Percentiles rank a stretch among this genome's conserved stretches.
Evolutionary conservation across 2,329 filamentous ascomycete species (phyloP).

Genomic region (Trichoderma arundinaceum): DNA sequence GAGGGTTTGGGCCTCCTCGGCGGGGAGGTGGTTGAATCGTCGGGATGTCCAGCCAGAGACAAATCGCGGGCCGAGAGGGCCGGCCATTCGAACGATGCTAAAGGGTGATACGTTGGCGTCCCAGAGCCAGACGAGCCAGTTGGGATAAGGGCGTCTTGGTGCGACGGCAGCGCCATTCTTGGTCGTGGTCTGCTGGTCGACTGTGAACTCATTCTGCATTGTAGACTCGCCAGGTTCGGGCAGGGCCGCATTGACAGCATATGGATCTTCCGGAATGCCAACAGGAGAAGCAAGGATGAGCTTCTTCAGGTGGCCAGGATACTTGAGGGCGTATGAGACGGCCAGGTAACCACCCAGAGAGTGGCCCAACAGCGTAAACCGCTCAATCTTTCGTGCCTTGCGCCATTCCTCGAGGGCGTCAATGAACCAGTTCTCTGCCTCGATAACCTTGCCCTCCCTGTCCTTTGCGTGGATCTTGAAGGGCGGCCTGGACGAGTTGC

Average conservation of each 20-base stretch:
- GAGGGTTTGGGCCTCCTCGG: constrained; percentile 78
- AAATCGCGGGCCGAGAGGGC: constrained; percentile 86
- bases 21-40: constrained; percentile 86
- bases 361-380: constrained; percentile 92
- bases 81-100: constrained; percentile 83
- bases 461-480: constrained; percentile 88
- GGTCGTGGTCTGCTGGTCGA: constrained; percentile 67
- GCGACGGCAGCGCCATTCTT: constrained; percentile 51
- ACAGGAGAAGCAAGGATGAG: constrained; percentile 94
- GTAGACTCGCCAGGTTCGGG: constrained; percentile 77
- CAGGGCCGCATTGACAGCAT: constrained; percentile 80
- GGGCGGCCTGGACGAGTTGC: constrained; percentile 79
- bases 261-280: constrained; percentile 92
- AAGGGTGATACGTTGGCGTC: constrained; percentile 97
- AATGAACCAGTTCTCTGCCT: constrained; percentile 95
- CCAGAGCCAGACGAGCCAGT: constrained; percentile 94
- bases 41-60: constrained; percentile 95
- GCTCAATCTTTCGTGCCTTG: constrained; percentile 83
- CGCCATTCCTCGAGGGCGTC: constrained; percentile 98
- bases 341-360: constrained; percentile 94
- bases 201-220: constrained; percentile 76
- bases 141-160: constrained; percentile 67
- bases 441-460: constrained; percentile 76
- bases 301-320: constrained; percentile 93
- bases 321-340: constrained; percentile 93